Evolutionary conservation across 78 protist genomes (phyloP), one percentile per base, ranked within the genome.

Genomic region (Ministeria vibrans): DNA sequence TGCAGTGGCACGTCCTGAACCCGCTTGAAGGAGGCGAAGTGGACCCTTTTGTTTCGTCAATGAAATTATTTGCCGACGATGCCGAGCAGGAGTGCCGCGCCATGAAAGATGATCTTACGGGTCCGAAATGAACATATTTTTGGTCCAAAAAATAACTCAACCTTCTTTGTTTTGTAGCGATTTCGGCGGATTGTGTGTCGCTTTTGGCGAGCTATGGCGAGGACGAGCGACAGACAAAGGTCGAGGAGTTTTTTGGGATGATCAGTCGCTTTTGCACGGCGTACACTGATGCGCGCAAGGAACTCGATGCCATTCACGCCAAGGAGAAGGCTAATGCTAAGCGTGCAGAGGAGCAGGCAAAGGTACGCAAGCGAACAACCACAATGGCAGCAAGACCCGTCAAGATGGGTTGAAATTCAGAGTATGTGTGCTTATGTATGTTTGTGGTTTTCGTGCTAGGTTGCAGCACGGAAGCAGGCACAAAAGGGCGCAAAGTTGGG

Each of bases 351-450:
- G n/a, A n/a, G 88, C 79, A 94, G 51, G 97, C 97, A 32, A 51
- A 75, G 49, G 74, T 43, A 81, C 69, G 86, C 70, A 87, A 91
- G 23, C 42, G 11, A 15, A 4, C 71, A 64, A 7, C 36, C 71
- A 64, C 34, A 64, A 22, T 2, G 44, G 71, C 15, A 34, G 25
- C 66, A 59, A 27, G 15, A n/a, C 11, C 36, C 30, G 11, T 59
- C n/a, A n/a, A n/a, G n/a, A n/a, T n/a, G n/a, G n/a, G n/a, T n/a
- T n/a, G n/a, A n/a, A n/a, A n/a, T n/a, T n/a, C n/a, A n/a, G n/a
- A n/a, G n/a, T n/a, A n/a, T n/a, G n/a, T n/a, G n/a, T n/a, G n/a
- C n/a, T n/a, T n/a, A n/a, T n/a, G n/a, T n/a, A n/a, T n/a, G n/a
- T n/a, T n/a, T n/a, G n/a, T n/a, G n/a, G n/a, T n/a, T n/a, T n/a